These are phyloP conservation scores for Inga leiocalycina DNA, from an alignment of 306 rosid genomes.

Conservation along the genomic window DNA sequence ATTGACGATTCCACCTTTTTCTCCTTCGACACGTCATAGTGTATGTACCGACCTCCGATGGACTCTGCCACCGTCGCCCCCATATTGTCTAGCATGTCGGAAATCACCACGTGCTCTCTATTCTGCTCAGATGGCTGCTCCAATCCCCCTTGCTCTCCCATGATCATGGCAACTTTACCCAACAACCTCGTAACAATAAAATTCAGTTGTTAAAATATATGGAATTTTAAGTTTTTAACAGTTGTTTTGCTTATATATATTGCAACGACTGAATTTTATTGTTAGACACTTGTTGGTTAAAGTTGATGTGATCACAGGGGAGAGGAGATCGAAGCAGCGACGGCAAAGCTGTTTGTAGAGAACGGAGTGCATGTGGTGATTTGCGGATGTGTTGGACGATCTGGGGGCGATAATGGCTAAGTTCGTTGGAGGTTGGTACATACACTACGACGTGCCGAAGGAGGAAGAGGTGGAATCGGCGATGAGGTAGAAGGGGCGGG, in stretches of 20 bases:
- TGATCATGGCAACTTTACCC: constrained; percentile 65
- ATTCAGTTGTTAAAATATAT: background rate
- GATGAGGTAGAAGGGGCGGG: constrained; percentile 60
- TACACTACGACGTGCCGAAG: constrained; percentile 73
- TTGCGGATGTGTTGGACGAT: constrained; percentile 78
- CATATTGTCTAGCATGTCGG: constrained; percentile 69
- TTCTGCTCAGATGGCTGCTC: constrained; percentile 63
- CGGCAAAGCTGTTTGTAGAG: constrained; percentile 61
- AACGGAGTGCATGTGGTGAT: constrained; percentile 73
- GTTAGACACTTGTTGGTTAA: constrained; percentile 49
- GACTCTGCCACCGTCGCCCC: constrained; percentile 54
- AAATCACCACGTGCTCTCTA: constrained; percentile 68
- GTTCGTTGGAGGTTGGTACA: constrained; percentile 58
- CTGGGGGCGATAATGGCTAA: constrained; percentile 51
- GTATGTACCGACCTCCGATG: constrained; percentile 64
- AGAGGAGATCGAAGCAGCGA: constrained; percentile 82
- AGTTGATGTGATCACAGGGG: constrained; percentile 78
- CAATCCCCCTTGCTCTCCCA: constrained; percentile 88
- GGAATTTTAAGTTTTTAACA: no score
- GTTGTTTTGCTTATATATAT: background rate
- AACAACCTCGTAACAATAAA: constrained; percentile 39
- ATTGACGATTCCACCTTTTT: constrained; percentile 66
- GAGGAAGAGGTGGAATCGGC: constrained; percentile 72
- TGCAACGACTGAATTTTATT: background rate
- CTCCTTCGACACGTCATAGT: constrained; percentile 74